Base-by-base conservation (phyloP, 306 rosid genomes). In the Rubus idaeus region DNA sequence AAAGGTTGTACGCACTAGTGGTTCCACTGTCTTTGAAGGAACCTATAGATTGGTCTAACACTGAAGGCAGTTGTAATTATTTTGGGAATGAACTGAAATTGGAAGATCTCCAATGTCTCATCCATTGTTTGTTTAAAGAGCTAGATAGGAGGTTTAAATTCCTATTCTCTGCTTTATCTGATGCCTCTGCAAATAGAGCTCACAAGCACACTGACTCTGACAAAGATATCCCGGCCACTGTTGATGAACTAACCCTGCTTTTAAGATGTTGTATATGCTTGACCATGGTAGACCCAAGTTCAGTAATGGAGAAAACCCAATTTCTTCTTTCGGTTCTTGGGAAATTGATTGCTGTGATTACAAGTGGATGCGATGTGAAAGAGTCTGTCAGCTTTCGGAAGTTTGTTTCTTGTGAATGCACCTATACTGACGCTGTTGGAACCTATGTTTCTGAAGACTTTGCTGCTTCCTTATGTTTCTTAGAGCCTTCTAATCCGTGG, bases 181-280 rank as follows among this genome's bases (percentile, higher is more conserved):
- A 73, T 70, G 67, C 44, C 47, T 78, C 67, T 20, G 65, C 61
- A 14, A 17, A 35, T 72, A 21, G 45, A 69, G 58, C 77, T 30
- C 62, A 62, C 23, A 74, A 75, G 77, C 60, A 42, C 5, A 17
- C 64, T 7, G 51, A 37, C 64, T 82, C 42, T 77, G 62, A 63
- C 58, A 73, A 86, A 44, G 81, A 65, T 79, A 50, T 80, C 45
- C 75, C 83, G 81, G 51, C 82, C 18, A n/a, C 80, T 76, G 75
- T 81, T 74, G 75, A 88, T 30, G 86, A 89, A 44, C 76, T 90
- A 58, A 56, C 80, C 61, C 71, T 86, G 84, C 65, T 86, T 73
- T 81, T 95, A 56, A 88, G 97, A 47, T 83, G 92, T 77, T 88
- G 88, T 78, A 65, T 92, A 50, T 55, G 80, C 58, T 77, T 90